Evolutionary conservation across 768 basidiomycete species (phyloP).

Genomic region (Mrakia blollopis): DNA sequence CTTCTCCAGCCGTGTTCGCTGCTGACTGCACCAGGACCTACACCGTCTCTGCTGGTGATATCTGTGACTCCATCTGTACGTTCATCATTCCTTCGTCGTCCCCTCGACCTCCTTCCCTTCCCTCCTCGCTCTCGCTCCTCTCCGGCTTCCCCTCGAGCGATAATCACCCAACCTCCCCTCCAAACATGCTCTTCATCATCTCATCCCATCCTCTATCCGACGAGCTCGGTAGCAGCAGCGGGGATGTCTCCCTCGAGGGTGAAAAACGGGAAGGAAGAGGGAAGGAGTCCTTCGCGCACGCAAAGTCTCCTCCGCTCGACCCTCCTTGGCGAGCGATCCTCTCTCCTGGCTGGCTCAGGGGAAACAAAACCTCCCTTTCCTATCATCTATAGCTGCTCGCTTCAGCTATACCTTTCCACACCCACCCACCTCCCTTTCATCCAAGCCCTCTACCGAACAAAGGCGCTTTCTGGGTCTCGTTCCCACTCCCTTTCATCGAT

Average conservation of each 20-base stretch:
- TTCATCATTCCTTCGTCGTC: background rate
- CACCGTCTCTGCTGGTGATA: conserved; percentile 32
- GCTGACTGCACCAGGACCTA: conserved; percentile 30
- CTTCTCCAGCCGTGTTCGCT: background rate
- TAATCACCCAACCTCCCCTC: background rate
- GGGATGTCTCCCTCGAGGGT: background rate
- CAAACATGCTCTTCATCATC: background rate
- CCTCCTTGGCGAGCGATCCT: conserved; percentile 2
- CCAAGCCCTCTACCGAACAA: no score
- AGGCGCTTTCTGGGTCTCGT: background rate
- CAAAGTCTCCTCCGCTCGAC: background rate
- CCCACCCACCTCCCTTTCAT: background rate
- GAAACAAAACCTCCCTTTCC: background rate
- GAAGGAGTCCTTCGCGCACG: background rate
- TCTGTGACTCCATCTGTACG: conserved; percentile 33
- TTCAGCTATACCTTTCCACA: no score
- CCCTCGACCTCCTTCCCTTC: background rate
- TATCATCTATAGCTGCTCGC: no score
- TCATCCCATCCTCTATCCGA: background rate
- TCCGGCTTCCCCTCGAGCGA: background rate
- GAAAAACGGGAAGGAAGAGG: background rate
- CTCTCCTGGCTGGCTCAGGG: background rate
- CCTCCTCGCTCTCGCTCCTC: background rate
- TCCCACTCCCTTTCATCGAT: background rate
- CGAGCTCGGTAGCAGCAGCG: background rate